Conservation (phyloP, 2,329 filamentous ascomycete species). For the Aspergillus carbonarius region DNA sequence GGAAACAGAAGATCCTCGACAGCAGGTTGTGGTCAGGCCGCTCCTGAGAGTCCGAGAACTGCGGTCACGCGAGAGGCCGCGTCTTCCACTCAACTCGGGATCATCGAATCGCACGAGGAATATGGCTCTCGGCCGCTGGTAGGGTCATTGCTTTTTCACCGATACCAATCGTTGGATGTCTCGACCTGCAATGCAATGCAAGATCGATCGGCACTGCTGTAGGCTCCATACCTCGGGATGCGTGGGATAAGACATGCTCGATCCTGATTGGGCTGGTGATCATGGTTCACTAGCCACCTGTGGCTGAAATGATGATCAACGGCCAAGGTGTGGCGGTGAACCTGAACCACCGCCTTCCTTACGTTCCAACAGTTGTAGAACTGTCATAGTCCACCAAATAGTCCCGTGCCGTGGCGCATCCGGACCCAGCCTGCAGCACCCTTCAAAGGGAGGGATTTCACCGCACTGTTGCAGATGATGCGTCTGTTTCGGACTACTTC, state of each 20-base stretch:
- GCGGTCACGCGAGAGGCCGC: background rate
- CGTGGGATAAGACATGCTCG: background rate
- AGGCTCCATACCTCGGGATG: background rate
- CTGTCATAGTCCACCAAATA: constrained; percentile 1
- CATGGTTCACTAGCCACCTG: constrained; percentile 13
- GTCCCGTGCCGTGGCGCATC: background rate
- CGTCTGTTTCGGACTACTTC: background rate
- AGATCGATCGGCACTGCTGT: constrained; percentile 13
- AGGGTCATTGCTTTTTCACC: constrained; percentile 1
- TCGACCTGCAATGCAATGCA: constrained; percentile 15
- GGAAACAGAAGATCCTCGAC: background rate
- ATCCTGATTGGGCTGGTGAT: background rate
- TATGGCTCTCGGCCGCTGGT: background rate
- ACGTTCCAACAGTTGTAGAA: background rate
- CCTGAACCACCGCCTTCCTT: background rate
- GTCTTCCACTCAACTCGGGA: background rate
- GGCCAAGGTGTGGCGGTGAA: constrained; percentile 19
- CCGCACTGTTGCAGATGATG: background rate
- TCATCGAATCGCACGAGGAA: background rate
- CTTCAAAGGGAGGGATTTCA: background rate
- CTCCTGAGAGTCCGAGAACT: background rate
- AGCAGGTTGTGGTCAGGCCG: background rate
- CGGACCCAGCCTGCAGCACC: background rate
- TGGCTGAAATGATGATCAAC: constrained; percentile 14
- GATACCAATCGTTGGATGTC: background rate